A percentile compares a stretch with the other conserved stretches of the same genome.
Conservation (phyloP, 2,329 filamentous ascomycete genomes). For the Septoria petroselini region DNA sequence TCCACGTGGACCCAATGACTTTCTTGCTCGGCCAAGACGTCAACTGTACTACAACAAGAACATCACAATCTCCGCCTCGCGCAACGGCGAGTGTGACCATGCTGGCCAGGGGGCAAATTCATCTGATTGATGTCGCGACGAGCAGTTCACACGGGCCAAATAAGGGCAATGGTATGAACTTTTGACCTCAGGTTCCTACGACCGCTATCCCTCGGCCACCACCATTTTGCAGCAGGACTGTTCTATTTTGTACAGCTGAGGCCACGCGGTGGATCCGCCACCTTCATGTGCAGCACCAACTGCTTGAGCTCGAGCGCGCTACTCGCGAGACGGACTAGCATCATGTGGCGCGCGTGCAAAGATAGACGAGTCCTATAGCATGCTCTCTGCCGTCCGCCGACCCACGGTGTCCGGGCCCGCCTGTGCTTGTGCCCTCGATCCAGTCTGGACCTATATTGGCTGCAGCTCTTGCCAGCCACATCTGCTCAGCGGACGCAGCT, state of each 20-base stretch:
- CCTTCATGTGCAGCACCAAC: neutral
- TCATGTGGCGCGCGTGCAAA: constrained; percentile 3
- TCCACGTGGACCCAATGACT: too few species aligned
- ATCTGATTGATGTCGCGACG: too few species aligned
- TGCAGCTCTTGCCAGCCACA: constrained; percentile 13
- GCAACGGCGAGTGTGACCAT: too few species aligned
- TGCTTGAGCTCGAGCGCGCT: constrained; percentile 3
- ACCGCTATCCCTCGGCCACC: too few species aligned
- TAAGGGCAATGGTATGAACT: too few species aligned
- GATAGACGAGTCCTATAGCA: constrained; percentile 2
- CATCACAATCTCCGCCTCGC: too few species aligned
- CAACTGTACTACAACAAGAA: too few species aligned
- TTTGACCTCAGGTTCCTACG: too few species aligned
- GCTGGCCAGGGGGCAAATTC: too few species aligned
- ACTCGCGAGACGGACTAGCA: neutral
- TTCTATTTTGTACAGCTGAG: constrained; percentile 10
- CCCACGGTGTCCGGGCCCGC: neutral
- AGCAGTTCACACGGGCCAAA: too few species aligned
- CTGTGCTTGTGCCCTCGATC: neutral
- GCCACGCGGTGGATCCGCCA: constrained; percentile 6
- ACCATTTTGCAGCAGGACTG: neutral
- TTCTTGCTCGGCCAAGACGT: too few species aligned
- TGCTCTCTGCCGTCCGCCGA: neutral
- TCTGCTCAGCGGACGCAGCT: constrained; percentile 2
- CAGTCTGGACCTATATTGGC: constrained; percentile 8